phyloP scores from a whole-genome alignment of 768 basidiomycete species.

The Amanita molliuscula region DNA sequence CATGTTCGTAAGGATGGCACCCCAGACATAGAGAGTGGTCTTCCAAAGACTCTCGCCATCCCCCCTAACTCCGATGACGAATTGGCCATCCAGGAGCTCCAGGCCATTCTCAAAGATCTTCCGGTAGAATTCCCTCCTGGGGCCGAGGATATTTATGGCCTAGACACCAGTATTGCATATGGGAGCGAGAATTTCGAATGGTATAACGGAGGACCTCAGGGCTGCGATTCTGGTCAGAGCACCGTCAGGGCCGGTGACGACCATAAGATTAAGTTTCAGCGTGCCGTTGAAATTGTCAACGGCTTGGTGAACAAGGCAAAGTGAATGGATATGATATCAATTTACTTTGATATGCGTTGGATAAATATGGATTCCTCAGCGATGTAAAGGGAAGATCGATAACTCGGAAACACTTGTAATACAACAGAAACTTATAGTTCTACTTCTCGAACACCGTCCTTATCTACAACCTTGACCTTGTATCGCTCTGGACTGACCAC shows the following conservation, averaged over 20 bases:
- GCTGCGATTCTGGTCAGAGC: conserved; percentile 45
- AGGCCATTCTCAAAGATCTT: conserved; percentile 45
- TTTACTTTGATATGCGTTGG: no score
- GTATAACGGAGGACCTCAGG: conserved; percentile 51
- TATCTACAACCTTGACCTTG: conserved; percentile 88
- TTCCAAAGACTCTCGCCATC: conserved; percentile 29
- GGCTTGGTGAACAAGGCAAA: conserved; percentile 29
- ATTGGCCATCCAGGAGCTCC: conserved; percentile 45
- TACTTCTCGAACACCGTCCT: conserved; percentile 77
- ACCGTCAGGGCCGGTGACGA: conserved; percentile 40
- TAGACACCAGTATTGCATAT: conserved; percentile 57
- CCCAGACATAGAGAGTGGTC: conserved; percentile 26
- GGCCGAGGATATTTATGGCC: conserved; percentile 63
- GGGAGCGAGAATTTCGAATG: conserved; percentile 47
- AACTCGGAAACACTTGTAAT: conserved; percentile 2
- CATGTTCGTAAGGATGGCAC: conserved; percentile 40
- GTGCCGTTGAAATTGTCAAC: conserved; percentile 61
- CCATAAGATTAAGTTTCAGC: conserved; percentile 56
- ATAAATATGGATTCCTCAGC: no score
- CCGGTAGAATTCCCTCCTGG: conserved; percentile 48
- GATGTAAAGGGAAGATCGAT: not conserved
- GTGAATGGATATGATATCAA: not conserved
- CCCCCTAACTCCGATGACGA: conserved; percentile 14
- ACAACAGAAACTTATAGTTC: conserved; percentile 37
- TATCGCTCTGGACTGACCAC: conserved; percentile 74